A percentile compares a stretch with the other conserved stretches of the same genome.
phyloP scores from a whole-genome alignment of 805 yeast genomes.

The Saturnispora sekii region DNA sequence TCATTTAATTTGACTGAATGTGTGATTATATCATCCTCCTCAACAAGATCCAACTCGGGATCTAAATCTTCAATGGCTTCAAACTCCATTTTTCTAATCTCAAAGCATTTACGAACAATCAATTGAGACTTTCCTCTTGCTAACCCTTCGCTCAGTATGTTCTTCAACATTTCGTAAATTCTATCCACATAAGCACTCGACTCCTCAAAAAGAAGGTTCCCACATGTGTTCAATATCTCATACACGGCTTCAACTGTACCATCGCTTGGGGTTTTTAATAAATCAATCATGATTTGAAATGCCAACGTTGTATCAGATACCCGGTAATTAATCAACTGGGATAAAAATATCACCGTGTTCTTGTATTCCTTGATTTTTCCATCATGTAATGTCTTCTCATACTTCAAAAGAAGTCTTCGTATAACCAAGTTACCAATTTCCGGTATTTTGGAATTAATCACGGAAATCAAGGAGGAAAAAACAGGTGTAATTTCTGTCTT shows the following conservation, averaged over 20 bases:
- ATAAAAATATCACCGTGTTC: conserved; percentile 40
- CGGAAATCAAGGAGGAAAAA: conserved; percentile 48
- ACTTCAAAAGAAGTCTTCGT: conserved; percentile 45
- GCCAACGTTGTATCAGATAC: conserved; percentile 47
- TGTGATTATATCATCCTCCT: conserved; percentile 49
- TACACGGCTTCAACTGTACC: conserved; percentile 49
- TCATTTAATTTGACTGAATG: conserved; percentile 51
- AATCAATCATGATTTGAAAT: conserved; percentile 41
- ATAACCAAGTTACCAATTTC: conserved; percentile 52
- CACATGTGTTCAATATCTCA: conserved; percentile 40
- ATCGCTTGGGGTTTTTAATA: conserved; percentile 37
- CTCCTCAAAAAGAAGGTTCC: conserved; percentile 39
- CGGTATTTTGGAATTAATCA: conserved; percentile 60
- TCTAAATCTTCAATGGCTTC: conserved; percentile 30
- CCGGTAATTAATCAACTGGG: conserved; percentile 53
- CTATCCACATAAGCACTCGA: conserved; percentile 27
- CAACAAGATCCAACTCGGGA: conserved; percentile 49
- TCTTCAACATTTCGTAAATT: conserved; percentile 48
- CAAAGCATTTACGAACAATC: conserved; percentile 43
- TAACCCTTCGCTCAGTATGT: conserved; percentile 46
- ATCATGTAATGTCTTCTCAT: conserved; percentile 42
- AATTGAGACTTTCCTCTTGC: conserved; percentile 34
- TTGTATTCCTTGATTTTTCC: conserved; percentile 37
- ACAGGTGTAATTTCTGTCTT: conserved; percentile 33
- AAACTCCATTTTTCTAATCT: conserved; percentile 37